phyloP scores from a whole-genome alignment of 768 basidiomycete species.

The Boletus edulis region DNA sequence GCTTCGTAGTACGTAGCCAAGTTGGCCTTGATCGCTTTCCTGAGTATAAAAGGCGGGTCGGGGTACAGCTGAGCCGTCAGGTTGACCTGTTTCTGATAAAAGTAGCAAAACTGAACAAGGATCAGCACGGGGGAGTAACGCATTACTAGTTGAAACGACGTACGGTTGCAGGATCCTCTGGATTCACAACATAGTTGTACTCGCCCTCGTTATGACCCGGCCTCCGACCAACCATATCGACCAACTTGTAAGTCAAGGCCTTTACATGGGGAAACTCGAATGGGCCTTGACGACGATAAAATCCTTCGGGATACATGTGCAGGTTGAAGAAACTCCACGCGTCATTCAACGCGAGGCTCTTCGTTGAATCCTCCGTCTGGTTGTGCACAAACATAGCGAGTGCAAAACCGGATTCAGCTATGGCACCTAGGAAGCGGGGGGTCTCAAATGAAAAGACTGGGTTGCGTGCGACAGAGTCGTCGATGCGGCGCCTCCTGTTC shows the following conservation, averaged over 20 bases:
- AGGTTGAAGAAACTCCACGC: constrained; percentile 14
- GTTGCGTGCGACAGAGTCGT: constrained; percentile 24
- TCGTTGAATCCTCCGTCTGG: constrained; percentile 14
- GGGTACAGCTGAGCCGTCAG: constrained; percentile 15
- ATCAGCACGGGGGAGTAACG: background rate
- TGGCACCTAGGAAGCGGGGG: constrained; percentile 13
- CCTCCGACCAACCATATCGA: constrained; percentile 1
- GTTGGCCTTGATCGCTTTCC: constrained; percentile 17
- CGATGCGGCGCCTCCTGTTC: constrained; percentile 16
- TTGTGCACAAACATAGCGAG: constrained; percentile 20
- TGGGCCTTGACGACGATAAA: constrained; percentile 15
- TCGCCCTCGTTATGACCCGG: constrained; percentile 18
- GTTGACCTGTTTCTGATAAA: constrained; percentile 15
- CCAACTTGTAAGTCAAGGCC: background rate
- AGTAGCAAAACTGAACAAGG: constrained; percentile 10
- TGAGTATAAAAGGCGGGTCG: constrained; percentile 14
- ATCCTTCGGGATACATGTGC: constrained; percentile 16
- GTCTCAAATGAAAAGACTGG: constrained; percentile 16
- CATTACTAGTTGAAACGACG: background rate
- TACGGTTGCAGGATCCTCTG: constrained; percentile 6
- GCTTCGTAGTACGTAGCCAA: constrained; percentile 9
- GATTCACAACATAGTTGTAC: constrained; percentile 10
- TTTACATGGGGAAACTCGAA: constrained; percentile 1
- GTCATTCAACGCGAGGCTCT: constrained; percentile 5
- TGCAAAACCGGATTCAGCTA: constrained; percentile 14